Conservation (phyloP, 1,284 basidiomycete genomes). For the Inonotus obliquus region DNA sequence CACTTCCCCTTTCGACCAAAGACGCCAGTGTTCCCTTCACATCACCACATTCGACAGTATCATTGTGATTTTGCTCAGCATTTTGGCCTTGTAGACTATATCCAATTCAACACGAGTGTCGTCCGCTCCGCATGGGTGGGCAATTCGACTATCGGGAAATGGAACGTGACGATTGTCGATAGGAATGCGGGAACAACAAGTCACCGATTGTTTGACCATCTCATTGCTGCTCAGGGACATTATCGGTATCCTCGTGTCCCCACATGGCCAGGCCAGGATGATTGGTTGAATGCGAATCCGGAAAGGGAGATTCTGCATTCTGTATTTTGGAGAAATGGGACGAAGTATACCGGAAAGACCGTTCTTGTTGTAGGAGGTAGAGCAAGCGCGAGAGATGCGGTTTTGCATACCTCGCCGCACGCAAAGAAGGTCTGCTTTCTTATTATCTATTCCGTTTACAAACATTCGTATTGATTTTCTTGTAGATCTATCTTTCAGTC, state of each 20-base stretch:
- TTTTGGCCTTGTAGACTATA: slow-evolving; percentile 35
- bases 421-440: slow-evolving; percentile 39
- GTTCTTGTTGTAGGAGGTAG: slow-evolving; percentile 51
- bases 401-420: slow-evolving; percentile 35
- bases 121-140: slow-evolving; percentile 43
- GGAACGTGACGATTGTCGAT: slow-evolving; percentile 36
- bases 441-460: neutral
- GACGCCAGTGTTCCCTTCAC: slow-evolving; percentile 46
- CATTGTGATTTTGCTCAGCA: slow-evolving; percentile 38
- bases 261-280: slow-evolving; percentile 41
- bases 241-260: slow-evolving; percentile 47
- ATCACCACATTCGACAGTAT: slow-evolving; percentile 43
- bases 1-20: slow-evolving; percentile 44
- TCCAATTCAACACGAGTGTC: slow-evolving; percentile 43
- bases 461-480: neutral
- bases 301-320: slow-evolving; percentile 45
- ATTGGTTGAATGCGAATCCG: slow-evolving; percentile 36
- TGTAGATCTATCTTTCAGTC: slow-evolving; percentile 42
- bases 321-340: slow-evolving; percentile 48
- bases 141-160: slow-evolving; percentile 34
- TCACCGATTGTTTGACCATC: slow-evolving; percentile 39
- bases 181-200: slow-evolving; percentile 16
- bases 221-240: slow-evolving; percentile 50
- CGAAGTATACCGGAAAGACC: slow-evolving; percentile 36
- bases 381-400: slow-evolving; percentile 45